These are phyloP conservation scores for Pleurotus sapidus DNA, from an alignment of 768 basidiomycete species.

Conservation along the genomic window DNA sequence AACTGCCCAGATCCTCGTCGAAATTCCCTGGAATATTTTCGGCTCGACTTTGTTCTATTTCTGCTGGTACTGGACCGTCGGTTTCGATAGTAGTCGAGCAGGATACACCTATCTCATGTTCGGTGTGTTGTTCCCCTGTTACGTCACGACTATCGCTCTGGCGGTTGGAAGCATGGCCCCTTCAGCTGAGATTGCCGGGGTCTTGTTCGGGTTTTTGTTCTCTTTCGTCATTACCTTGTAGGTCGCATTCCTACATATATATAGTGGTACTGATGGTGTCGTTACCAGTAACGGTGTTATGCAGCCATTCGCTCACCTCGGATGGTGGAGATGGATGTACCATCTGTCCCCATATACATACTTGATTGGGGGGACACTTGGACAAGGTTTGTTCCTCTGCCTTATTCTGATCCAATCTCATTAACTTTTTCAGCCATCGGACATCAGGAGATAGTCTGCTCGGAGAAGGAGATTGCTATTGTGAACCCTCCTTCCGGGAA, in stretches of 20 bases:
- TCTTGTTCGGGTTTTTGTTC: slow-evolving; percentile 42
- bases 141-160: slow-evolving; percentile 43
- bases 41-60: slow-evolving; percentile 58
- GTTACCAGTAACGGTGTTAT: slow-evolving; percentile 40
- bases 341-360: slow-evolving; percentile 40
- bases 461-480: slow-evolving; percentile 46
- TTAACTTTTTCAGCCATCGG: slow-evolving; percentile 34
- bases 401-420: not conserved
- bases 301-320: slow-evolving; percentile 41
- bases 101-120: slow-evolving; percentile 61
- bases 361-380: slow-evolving; percentile 31
- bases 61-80: slow-evolving; percentile 73
- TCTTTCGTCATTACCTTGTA: slow-evolving; percentile 45
- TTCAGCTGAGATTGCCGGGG: slow-evolving; percentile 39
- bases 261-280: not conserved
- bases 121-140: slow-evolving; percentile 53
- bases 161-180: slow-evolving; percentile 47
- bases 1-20: slow-evolving; percentile 52
- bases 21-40: slow-evolving; percentile 60
- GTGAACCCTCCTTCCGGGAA: slow-evolving; percentile 51
- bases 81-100: slow-evolving; percentile 48
- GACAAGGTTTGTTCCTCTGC: not conserved
- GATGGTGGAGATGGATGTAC: slow-evolving; percentile 56
- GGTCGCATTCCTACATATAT: slow-evolving; percentile 12
- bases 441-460: slow-evolving; percentile 41